Evolutionary conservation across 495 filamentous ascomycete species (phyloP), one percentile per base, ranked within the genome.

Genomic region (Aspergillus incahuasiensis): DNA sequence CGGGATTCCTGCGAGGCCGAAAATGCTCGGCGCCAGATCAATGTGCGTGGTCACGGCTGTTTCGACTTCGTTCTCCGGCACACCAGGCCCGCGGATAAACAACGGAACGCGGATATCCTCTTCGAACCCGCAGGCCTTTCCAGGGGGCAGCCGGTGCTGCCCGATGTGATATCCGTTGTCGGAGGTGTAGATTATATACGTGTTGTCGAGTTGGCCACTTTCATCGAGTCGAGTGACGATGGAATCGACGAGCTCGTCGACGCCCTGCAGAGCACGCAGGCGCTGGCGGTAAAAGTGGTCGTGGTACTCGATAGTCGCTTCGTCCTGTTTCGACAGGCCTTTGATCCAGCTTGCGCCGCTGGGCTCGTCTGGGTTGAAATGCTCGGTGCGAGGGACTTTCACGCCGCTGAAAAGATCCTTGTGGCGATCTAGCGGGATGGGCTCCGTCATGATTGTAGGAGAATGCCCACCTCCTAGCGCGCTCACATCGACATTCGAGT

Each of bases 131-230:
- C 82, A 85, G 30, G 82, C 77, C 68, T 91, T 91, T 2, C 86
- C 87, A 1, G 87, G 86, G 11, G 83, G 82, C 28, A 89, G 60
- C 5, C 87, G 78, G 62, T 91, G 87, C 57, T 90, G 87, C 21
- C 85, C 82, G 49, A 90, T 86, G 57, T 89, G 85, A 65, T 85
- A 90, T 0, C 87, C 87, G 58, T 91, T 90, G 59, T 90, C 87
- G 0, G 82, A 84, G 1, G 85, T 85, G 63, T 86, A 89, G 48
- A 91, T 75, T 43, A 91, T 77, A 55, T 83, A 89, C 0, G 86
- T 90, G 56, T 87, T 81, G 11, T 88, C 83, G 7, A 88, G 65
- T 28, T 86, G 58, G 15, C 68, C 74, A 21, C 76, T 66, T 2
- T 71, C 61, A 13, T 80, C 76, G 0, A 91, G 67, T 0, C 77